Base-by-base conservation (phyloP, 306 rosid species). In the Mimosa bimucronata region DNA sequence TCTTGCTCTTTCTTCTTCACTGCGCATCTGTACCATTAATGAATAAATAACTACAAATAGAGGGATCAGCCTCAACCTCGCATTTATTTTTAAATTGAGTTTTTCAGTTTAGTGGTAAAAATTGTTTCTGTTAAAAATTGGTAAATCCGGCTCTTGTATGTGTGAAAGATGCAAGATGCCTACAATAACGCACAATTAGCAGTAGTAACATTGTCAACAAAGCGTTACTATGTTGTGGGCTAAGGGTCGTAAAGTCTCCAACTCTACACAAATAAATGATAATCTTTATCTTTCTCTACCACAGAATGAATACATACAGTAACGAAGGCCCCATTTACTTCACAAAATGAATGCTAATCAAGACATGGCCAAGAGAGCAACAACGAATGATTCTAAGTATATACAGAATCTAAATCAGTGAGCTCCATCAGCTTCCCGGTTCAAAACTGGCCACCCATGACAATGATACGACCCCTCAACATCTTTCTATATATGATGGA, bases 401-500 rank as follows among this genome's bases (percentile, higher is more conserved):
- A 25, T 42, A 42, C 74, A 69, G 19, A 69, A 69, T 41, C 55
- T 23, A 45, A 12, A 69, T 42, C 2, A 69, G 55, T 13, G 29
- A 42, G 34, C 53, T 21, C 55, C 55, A 69, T 69, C 74, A 40
- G n/a, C 74, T 21, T 41, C 14, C 34, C 28, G 7, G 4, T 2
- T 69, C 74, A 41, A 69, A 69, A 69, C n/a, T 48, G 74, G 55
- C 74, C 53, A 25, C 37, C 52, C 31, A 41, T 11, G 28, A 38
- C 58, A 18, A 16, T 64, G 42, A 66, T 37, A 66, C n/a, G 16
- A 26, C 19, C 44, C 25, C 73, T 67, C 31, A 2, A 65, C 13
- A 23, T 68, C 10, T 21, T 52, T 41, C 74, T 75, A 55, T 75
- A 75, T 66, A 75, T 60, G 68, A 52, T 3, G 13, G 41, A 68